These are phyloP conservation scores for Mycena galericulata DNA, from an alignment of 768 basidiomycete species.

Conservation along the genomic window DNA sequence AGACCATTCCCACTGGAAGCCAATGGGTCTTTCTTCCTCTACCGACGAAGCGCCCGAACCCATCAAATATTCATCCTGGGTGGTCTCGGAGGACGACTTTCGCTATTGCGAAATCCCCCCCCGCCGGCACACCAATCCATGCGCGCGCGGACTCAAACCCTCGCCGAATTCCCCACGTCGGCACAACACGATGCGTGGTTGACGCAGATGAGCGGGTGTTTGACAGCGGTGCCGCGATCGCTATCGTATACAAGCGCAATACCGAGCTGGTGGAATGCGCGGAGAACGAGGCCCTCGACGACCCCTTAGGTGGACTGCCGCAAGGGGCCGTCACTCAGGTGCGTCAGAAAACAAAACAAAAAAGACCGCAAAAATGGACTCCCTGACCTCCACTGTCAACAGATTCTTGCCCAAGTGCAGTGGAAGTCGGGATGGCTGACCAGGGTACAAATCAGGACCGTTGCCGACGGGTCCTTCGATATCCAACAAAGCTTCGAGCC, in stretches of 20 bases:
- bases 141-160: background rate
- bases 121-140: too few species aligned
- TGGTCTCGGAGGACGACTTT: background rate
- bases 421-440: background rate
- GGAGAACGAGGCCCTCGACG: slow-evolving; percentile 1
- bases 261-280: background rate
- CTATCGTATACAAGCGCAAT: background rate
- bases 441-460: background rate
- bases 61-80: background rate
- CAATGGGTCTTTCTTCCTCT: background rate
- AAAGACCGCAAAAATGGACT: background rate
- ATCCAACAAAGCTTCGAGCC: background rate
- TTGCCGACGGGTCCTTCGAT: background rate
- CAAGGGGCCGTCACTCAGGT: background rate
- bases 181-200: background rate
- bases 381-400: background rate
- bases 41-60: background rate
- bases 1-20: background rate
- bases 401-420: background rate
- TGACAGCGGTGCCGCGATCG: background rate
- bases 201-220: background rate
- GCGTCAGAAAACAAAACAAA: background rate
- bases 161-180: background rate
- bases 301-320: background rate
- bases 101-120: background rate